A percentile compares a stretch with the other conserved stretches of the same genome.
phyloP scores from a whole-genome alignment of 2,329 filamentous ascomycete species.

The Penicillium fuscoglaucum region DNA sequence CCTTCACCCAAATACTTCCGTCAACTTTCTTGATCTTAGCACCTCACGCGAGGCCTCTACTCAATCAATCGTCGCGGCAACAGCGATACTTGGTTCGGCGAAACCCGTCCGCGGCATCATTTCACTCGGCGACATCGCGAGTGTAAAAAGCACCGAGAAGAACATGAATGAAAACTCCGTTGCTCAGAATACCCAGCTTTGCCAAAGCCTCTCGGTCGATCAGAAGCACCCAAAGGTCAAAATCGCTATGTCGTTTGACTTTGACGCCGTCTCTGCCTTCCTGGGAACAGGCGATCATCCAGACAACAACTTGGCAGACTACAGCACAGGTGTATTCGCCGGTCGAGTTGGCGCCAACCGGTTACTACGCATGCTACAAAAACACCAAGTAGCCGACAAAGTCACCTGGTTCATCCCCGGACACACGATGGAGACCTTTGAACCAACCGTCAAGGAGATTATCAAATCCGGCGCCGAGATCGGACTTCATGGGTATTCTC shows the following conservation, averaged over 20 bases:
- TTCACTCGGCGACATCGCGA: not conserved
- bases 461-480: not conserved
- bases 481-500: not conserved
- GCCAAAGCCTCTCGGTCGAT: not conserved
- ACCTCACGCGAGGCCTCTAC: not conserved
- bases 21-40: not conserved
- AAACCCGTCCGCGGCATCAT: not conserved
- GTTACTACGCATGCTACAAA: not conserved
- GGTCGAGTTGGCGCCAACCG: not conserved
- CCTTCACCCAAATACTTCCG: not conserved
- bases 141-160: not conserved
- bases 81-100: not conserved
- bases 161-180: not conserved
- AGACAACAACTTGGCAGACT: not conserved
- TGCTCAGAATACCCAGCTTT: not conserved
- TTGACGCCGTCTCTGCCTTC: not conserved
- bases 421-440: not conserved
- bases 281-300: not conserved
- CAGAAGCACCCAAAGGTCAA: not conserved
- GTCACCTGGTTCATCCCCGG: not conserved
- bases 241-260: not conserved
- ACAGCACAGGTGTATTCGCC: not conserved
- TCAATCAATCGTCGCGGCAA: not conserved
- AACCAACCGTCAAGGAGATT: not conserved
- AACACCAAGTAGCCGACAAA: not conserved